Evolutionary conservation across 2,329 filamentous ascomycete genomes (phyloP).

Genomic region (Penicillium sumatraense): DNA sequence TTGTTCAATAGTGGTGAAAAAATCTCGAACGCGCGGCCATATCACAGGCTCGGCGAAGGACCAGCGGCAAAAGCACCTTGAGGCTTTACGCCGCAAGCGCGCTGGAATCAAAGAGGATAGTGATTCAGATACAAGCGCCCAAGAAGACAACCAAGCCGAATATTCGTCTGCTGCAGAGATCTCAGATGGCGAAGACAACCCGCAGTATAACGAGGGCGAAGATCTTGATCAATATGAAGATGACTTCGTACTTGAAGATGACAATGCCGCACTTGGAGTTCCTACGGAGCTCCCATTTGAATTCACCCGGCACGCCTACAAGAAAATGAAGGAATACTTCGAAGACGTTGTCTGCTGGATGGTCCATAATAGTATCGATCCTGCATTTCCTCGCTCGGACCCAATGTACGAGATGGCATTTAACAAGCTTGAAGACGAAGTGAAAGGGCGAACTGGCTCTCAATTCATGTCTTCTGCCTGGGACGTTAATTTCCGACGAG

Average conservation of each 20-base stretch:
- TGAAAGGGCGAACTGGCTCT: constrained; percentile 68
- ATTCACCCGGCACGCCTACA: constrained; percentile 69
- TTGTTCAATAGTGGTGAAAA: constrained; percentile 37
- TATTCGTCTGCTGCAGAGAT: constrained; percentile 7
- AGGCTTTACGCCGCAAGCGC: constrained; percentile 48
- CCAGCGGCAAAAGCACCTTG: constrained; percentile 46
- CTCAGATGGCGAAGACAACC: constrained; percentile 34
- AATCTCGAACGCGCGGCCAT: constrained; percentile 47
- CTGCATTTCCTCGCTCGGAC: constrained; percentile 66
- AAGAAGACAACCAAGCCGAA: constrained; percentile 21
- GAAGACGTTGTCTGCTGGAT: constrained; percentile 78
- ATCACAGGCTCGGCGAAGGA: constrained; percentile 44
- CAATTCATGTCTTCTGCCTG: constrained; percentile 75
- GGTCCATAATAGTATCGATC: constrained; percentile 77
- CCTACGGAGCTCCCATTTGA: constrained; percentile 68
- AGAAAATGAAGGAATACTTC: constrained; percentile 74
- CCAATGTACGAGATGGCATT: constrained; percentile 71
- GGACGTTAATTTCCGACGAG: constrained; percentile 67
- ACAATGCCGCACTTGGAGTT: constrained; percentile 62
- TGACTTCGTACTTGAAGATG: constrained; percentile 69
- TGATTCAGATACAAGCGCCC: constrained; percentile 18
- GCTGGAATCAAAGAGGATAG: constrained; percentile 43
- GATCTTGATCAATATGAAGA: constrained; percentile 62
- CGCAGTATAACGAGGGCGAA: constrained; percentile 33
- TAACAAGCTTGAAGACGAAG: constrained; percentile 72